Evolutionary conservation across 2,329 filamentous ascomycete genomes (phyloP).

Genomic region (Fusarium sp.): DNA sequence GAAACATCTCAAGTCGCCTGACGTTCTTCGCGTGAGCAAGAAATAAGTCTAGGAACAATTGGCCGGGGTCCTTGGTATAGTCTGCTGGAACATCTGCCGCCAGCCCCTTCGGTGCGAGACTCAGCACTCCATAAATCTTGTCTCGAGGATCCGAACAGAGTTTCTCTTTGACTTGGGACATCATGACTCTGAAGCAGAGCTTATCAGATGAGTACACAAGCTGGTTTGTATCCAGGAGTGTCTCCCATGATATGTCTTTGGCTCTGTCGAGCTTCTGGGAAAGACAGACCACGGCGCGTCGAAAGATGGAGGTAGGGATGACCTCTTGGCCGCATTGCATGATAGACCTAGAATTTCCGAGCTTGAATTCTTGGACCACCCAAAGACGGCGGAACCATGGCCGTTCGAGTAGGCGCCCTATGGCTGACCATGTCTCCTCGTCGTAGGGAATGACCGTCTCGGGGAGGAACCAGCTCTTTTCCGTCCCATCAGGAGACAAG

Average conservation of each 20-base stretch:
- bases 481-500: not conserved
- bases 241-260: not conserved
- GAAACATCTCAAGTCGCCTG: not conserved
- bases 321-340: not conserved
- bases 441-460: not conserved
- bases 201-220: not conserved
- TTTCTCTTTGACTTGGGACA: not conserved
- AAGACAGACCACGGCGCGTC: not conserved
- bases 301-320: not conserved
- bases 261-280: not conserved
- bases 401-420: not conserved
- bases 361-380: conserved; percentile 3
- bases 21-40: not conserved
- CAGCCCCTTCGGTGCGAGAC: not conserved
- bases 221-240: conserved; percentile 18
- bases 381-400: not conserved
- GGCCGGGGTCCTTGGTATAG: not conserved
- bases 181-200: not conserved
- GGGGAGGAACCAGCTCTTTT: not conserved
- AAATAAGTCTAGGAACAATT: not conserved
- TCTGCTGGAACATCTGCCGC: not conserved
- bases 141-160: conserved; percentile 2
- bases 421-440: not conserved
- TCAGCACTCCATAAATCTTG: not conserved
- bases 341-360: not conserved